Evolutionary conservation across 305 asterid genomes (phyloP).

Genomic region (Nicotiana rustica): DNA sequence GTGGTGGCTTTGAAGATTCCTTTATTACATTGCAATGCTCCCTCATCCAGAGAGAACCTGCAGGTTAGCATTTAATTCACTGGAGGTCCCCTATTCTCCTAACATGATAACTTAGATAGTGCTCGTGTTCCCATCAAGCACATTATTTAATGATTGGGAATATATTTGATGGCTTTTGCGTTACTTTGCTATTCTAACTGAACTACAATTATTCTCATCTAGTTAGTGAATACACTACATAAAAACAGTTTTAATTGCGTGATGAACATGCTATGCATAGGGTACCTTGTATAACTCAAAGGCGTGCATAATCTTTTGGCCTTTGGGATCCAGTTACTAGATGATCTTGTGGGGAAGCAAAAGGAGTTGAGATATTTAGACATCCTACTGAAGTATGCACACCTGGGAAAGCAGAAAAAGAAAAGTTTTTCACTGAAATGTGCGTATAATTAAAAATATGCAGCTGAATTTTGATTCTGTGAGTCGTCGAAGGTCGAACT

Average conservation of each 20-base stretch:
- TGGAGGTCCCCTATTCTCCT: neutral
- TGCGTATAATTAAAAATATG: neutral
- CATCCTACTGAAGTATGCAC: neutral
- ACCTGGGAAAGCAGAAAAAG: no score
- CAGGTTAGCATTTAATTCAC: constrained; percentile 23
- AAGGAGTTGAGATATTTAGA: neutral
- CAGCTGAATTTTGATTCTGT: neutral
- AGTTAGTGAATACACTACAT: neutral
- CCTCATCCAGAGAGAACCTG: neutral
- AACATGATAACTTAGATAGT: neutral
- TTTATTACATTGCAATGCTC: constrained; percentile 7
- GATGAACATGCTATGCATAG: neutral
- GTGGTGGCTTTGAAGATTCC: neutral
- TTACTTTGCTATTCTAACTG: neutral
- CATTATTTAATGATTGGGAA: constrained; percentile 2
- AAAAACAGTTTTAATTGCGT: neutral
- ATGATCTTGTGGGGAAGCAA: constrained; percentile 10
- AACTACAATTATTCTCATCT: neutral
- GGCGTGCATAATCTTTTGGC: neutral
- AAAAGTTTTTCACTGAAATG: no score
- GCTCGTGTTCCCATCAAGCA: neutral
- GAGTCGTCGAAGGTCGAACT: neutral
- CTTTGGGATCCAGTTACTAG: neutral
- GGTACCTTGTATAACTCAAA: neutral
- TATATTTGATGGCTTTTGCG: neutral